phyloP scores from a whole-genome alignment of 2,329 filamentous ascomycete species.

The Monilinia aucupariae region DNA sequence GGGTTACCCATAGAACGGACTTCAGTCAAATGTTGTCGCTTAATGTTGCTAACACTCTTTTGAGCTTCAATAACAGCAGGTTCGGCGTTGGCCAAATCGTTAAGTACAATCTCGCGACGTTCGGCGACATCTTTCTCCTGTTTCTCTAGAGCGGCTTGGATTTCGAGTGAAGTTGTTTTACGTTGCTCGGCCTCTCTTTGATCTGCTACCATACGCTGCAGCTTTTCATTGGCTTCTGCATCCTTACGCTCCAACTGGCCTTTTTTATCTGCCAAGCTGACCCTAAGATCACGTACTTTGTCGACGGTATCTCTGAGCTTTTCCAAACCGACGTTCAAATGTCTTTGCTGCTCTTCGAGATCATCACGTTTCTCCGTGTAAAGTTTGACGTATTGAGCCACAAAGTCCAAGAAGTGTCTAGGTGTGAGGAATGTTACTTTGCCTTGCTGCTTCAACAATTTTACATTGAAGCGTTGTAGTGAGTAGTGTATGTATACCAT shows the following conservation, averaged over 20 bases:
- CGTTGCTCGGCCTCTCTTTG: conserved; percentile 91
- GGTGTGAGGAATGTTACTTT: conserved; percentile 91
- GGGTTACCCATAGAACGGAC: conserved; percentile 95
- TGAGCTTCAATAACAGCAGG: conserved; percentile 89
- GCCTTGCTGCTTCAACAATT: conserved; percentile 85
- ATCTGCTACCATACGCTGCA: conserved; percentile 94
- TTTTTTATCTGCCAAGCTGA: conserved; percentile 91
- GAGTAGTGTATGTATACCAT: conserved; percentile 99
- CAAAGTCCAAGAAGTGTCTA: conserved; percentile 95
- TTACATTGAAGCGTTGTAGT: conserved; percentile 80
- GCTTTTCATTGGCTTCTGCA: conserved; percentile 90
- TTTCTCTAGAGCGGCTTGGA: conserved; percentile 79
- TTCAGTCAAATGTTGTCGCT: conserved; percentile 93
- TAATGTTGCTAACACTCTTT: conserved; percentile 97
- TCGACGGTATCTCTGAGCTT: conserved; percentile 95
- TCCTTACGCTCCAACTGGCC: conserved; percentile 89
- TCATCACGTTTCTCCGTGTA: conserved; percentile 99
- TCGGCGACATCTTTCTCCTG: conserved; percentile 84
- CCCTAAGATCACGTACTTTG: conserved; percentile 88
- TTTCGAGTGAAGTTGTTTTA: conserved; percentile 80
- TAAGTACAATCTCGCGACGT: conserved; percentile 76
- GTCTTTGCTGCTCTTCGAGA: conserved; percentile 94
- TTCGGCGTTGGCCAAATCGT: conserved; percentile 84
- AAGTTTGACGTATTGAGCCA: conserved; percentile 92
- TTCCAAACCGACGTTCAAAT: conserved; percentile 96